These are phyloP conservation scores for Lentithecium fluviatile DNA, from an alignment of 495 filamentous ascomycete genomes.

Conservation along the genomic window DNA sequence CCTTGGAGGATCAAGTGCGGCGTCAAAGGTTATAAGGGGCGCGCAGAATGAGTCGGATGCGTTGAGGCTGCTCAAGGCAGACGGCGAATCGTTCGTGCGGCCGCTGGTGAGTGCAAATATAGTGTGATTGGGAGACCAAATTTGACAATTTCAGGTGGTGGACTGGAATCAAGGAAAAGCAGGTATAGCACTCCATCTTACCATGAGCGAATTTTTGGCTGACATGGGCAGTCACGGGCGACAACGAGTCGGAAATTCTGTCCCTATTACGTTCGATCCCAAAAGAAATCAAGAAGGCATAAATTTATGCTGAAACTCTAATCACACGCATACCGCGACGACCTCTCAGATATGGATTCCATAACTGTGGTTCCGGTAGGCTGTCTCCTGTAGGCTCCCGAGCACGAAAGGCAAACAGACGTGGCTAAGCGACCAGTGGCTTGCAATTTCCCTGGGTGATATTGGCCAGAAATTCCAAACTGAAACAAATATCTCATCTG, in stretches of 20 bases:
- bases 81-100: conserved; percentile 59
- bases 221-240: conserved; percentile 55
- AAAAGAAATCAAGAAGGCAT: conserved; percentile 44
- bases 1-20: conserved; percentile 49
- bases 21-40: conserved; percentile 64
- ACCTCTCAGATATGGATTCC: not conserved
- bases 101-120: conserved; percentile 61
- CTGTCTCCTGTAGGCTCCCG: not conserved
- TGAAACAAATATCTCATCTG: not conserved
- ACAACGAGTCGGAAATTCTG: conserved; percentile 79
- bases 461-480: not conserved
- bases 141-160: conserved; percentile 59
- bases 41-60: conserved; percentile 73
- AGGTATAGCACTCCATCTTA: conserved; percentile 39
- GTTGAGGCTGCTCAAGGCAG: conserved; percentile 63
- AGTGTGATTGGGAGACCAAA: conserved; percentile 1
- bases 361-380: not conserved
- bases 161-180: conserved; percentile 92
- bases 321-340: conserved; percentile 1
- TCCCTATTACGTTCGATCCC: conserved; percentile 66
- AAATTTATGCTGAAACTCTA: not conserved
- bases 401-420: not conserved
- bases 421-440: conserved; percentile 1
- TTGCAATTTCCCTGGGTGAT: not conserved
- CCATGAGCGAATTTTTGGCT: conserved; percentile 11